Evolutionary conservation across 2,329 filamentous ascomycete genomes (phyloP), one percentile per base, ranked within the genome.

Genomic region (Emericellopsis atlantica): DNA sequence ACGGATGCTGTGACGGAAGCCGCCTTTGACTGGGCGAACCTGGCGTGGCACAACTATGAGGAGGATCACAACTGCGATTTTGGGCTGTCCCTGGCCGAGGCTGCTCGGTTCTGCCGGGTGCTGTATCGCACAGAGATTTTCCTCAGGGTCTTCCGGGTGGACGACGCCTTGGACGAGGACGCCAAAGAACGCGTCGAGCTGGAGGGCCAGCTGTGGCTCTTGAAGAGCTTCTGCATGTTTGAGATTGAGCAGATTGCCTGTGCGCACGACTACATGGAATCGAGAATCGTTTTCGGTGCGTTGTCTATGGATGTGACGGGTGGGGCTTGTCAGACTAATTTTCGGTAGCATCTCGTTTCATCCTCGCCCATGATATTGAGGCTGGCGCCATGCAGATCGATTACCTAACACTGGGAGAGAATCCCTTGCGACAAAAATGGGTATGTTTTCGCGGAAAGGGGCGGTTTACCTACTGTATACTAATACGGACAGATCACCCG

Each of bases 161-260:
- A 24, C 23, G 21, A 23, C 15, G 9, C 26, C 9, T 29, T 29
- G 26, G 26, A 29, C 12, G 24, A 29, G 12, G 10, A 24, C n/a
- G 16, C 29, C 12, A 29, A 40, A 10, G 12, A 4, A 4, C 24
- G 12, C 6, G 15, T 33, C 15, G 16, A 32, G 14, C 26, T 8
- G 10, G n/a, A 40, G 29, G 31, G 29, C 9, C 29, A 32, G 16
- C 15, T 34, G 32, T 40, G 31, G 32, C 31, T 35, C 11, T 14
- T 35, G 6, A 40, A 6, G 18, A 40, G 32, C 39, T 40, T 40
- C 26, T 16, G 31, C 31, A 16, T 33, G 39, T 35, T 35, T 23
- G 31, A 40, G 39, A 40, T 40, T 40, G 39, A 40, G 39, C 32
- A 40, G 32, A 35, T 35, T 35, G 39, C 31, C 39, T 40, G 39